Base-by-base conservation (phyloP, 2,329 filamentous ascomycete species). In the Neonectria magnoliae region DNA sequence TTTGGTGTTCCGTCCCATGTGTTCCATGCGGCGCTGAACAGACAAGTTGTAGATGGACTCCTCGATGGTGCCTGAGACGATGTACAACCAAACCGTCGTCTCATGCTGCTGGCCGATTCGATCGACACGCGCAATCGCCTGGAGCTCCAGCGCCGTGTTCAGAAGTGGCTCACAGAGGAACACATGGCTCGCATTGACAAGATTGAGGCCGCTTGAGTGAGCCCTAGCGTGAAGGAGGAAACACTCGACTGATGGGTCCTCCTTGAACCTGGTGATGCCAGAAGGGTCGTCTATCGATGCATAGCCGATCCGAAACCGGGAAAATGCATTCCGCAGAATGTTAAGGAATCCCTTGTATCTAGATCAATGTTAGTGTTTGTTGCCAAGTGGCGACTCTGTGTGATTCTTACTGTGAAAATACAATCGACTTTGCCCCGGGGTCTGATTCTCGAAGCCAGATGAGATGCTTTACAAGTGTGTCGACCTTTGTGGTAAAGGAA, bases 61-160 rank as follows among this genome's bases (percentile, higher is more conserved):
- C 76, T 99, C 96, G 0, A 98, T 93, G 0, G 95, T 97, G 56
- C 92, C 93, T 16, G 91, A 89, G n/a, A 98, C 88, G 2, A 98
- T 85, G 76, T 98, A 98, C 78, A 98, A 91, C 92, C 94, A 98
- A 1, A 98, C 94, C 0, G 93, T 97, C 0, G 96, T 99, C 69
- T 92, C 87, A 56, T 92, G 89, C 68, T 90, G 85, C 79, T 98
- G 96, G 0, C 96, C 96, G 68, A 99, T 99, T 38, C 96, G 89
- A 76, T 99, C 94, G 1, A 99, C 94, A 60, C 96, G 91, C 1
- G 95, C 94, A 74, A 98, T 97, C 14, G 94, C 95, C 78, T 99
- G 96, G 10, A 98, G 85, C 78, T 98, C 96, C 16, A 99, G 88
- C 0, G 94, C 94, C 0, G 95, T 95, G 75, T 98, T 97, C 71